A percentile compares a stretch with the other conserved stretches of the same genome.
These are phyloP conservation scores for Aleurites moluccanus DNA, from an alignment of 441 rosid genomes.

Conservation along the genomic window DNA sequence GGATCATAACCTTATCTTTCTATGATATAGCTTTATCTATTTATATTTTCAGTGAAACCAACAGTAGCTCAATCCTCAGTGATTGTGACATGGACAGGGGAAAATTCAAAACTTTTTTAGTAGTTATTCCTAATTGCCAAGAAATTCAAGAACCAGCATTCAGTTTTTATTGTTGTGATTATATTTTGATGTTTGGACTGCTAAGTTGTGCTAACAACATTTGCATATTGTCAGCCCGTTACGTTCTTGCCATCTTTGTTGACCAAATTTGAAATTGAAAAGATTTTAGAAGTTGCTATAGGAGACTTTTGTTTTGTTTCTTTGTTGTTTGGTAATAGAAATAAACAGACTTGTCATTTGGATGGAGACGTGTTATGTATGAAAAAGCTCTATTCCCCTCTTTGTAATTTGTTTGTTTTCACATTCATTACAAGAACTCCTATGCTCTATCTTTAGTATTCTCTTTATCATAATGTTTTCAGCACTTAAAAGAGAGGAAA, in stretches of 20 bases:
- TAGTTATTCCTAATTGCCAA: neutral
- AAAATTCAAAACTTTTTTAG: neutral
- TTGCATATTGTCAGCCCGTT: neutral
- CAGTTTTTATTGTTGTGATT: neutral
- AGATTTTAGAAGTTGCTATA: neutral
- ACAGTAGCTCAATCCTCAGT: neutral
- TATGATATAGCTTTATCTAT: neutral
- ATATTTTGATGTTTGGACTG: conserved; percentile 13
- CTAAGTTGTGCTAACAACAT: neutral
- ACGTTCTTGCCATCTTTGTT: neutral
- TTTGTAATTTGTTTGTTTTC: neutral
- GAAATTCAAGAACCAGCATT: conserved; percentile 1
- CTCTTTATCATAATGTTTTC: neutral
- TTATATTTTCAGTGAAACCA: conserved; percentile 13
- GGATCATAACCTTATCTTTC: neutral
- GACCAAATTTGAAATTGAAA: neutral
- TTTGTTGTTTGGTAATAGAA: neutral
- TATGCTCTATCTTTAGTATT: neutral
- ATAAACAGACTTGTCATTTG: neutral
- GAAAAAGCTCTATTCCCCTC: neutral
- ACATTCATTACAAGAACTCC: too few relatives aligned
- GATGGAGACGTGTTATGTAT: neutral
- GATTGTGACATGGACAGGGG: neutral
- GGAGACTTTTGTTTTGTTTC: neutral
- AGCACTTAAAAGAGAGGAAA: neutral